Conservation (phyloP, 225 moss, liverwort and hornwort species). For the Sphagnum tenellum region DNA sequence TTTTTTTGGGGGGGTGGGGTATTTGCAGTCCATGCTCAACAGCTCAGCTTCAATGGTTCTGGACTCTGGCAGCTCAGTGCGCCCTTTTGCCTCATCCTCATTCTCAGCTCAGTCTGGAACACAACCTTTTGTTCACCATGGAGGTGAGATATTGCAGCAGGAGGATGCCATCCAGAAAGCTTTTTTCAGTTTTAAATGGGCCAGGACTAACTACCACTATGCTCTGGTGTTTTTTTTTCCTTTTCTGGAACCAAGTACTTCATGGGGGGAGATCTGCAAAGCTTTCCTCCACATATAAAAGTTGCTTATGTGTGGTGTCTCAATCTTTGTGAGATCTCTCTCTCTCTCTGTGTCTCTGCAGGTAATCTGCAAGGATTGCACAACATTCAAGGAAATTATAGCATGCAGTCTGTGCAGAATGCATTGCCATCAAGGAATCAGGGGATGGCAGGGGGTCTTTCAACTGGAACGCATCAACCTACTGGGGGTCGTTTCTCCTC, state of each 20-base stretch:
- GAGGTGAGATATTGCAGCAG: conserved; percentile 21
- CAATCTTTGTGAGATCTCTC: too few relatives aligned
- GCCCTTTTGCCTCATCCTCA: conserved; percentile 71
- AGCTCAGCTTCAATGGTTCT: conserved; percentile 79
- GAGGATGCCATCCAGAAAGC: too few relatives aligned
- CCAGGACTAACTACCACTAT: too few relatives aligned
- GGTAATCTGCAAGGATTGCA: conserved; percentile 80
- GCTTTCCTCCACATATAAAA: too few relatives aligned
- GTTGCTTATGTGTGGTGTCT: too few relatives aligned
- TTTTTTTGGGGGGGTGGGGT: too few relatives aligned
- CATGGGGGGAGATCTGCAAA: too few relatives aligned
- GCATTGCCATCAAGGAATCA: conserved; percentile 73
- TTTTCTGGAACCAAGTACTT: too few relatives aligned
- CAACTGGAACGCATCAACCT: conserved; percentile 70
- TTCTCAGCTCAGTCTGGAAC: conserved; percentile 75
- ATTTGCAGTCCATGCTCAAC: conserved; percentile 89
- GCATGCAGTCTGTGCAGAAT: conserved; percentile 81
- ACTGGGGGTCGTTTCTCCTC: conserved; percentile 73
- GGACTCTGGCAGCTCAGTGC: conserved; percentile 78
- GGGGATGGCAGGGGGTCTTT: conserved; percentile 76
- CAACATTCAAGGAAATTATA: conserved; percentile 69
- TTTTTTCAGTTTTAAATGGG: too few relatives aligned
- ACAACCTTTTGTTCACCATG: conserved; percentile 79
- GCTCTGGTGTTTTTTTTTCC: too few relatives aligned
- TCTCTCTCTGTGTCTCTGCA: conserved; percentile 18